Conservation (phyloP, 2,329 filamentous ascomycete species). For the Ophiostoma ulmi region DNA sequence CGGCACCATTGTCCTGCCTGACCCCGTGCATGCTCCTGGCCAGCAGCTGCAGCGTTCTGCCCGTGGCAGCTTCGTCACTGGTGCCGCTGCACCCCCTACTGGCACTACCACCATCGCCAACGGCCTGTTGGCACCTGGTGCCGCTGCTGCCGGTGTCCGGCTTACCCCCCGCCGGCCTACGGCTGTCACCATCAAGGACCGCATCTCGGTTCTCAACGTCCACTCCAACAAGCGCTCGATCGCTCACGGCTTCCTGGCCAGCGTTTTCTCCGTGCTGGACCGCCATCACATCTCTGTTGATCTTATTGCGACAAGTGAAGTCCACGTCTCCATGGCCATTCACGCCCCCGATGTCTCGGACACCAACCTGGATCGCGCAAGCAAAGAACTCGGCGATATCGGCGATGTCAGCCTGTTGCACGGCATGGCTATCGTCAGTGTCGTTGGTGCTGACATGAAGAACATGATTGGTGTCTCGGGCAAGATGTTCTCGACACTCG, state of each 20-base stretch:
- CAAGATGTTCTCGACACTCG: conserved; percentile 89
- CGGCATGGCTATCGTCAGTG: conserved; percentile 90
- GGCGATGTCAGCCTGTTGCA: conserved; percentile 86
- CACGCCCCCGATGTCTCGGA: conserved; percentile 64
- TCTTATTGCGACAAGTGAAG: conserved; percentile 91
- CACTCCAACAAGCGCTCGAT: conserved; percentile 96
- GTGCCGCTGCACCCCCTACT: conserved; percentile 28
- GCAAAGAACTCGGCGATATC: conserved; percentile 63
- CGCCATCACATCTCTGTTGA: conserved; percentile 84
- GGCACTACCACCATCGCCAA: background rate
- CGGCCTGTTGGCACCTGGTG: background rate
- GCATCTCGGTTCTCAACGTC: conserved; percentile 94
- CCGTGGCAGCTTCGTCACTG: conserved; percentile 21
- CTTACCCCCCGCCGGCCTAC: conserved; percentile 70
- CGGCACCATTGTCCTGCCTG: conserved; percentile 79
- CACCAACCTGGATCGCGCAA: conserved; percentile 51
- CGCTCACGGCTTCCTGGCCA: conserved; percentile 91
- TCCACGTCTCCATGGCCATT: conserved; percentile 95
- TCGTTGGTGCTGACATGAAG: conserved; percentile 95
- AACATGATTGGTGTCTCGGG: conserved; percentile 94
- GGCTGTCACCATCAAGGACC: conserved; percentile 94
- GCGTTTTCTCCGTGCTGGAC: conserved; percentile 88
- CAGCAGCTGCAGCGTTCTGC: conserved; percentile 50
- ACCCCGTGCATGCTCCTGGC: conserved; percentile 51
- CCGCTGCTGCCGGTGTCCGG: conserved; percentile 34